Base-by-base conservation (phyloP, 2,329 filamentous ascomycete species). In the Talaromyces sp. region DNA sequence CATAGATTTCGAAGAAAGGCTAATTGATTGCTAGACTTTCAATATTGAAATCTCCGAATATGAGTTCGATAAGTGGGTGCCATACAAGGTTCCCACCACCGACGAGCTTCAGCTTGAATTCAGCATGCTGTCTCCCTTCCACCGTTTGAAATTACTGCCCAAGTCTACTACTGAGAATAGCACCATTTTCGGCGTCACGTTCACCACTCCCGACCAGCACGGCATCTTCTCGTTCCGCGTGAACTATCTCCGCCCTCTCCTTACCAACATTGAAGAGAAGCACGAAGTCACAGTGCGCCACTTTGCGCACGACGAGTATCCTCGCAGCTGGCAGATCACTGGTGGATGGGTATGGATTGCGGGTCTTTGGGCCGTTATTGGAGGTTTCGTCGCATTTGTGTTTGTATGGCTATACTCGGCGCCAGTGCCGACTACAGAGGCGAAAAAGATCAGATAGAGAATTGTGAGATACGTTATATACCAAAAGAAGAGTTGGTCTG, bases 141-240 rank as follows among this genome's bases (percentile, higher is more conserved):
- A 97, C 80, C 93, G 95, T 46, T 84, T 98, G 37, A 82, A 87
- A 64, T 87, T 99, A 35, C 70, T 80, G 8, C 84, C 86, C 14
- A 75, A 81, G 9, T 76, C 78, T 35, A 82, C 81, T 28, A 88
- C 87, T 1, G 77, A 82, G 61, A 88, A 91, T 70, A 86, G 87
- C 67, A 88, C 90, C 57, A 83, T 90, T 65, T 99, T 88, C 81
- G 83, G 84, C 66, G 83, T 85, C 52, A 83, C 85, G 25, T 97
- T 99, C 79, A 89, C 83, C 67, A 84, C 93, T 3, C 95, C 95
- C 4, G 95, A 99, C 76, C 95, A 99, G 79, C 95, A 99, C 80
- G 95, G 95, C 74, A 97, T 99, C 79, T 99, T 98, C 84, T 96
- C 96, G 81, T 98, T 99, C 84, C 87, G 88, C 74, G 84, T 98